Evolutionary conservation across 352 stramenopile species (phyloP), one percentile per base, ranked within the genome.

Genomic region (Globisporangium polare): DNA sequence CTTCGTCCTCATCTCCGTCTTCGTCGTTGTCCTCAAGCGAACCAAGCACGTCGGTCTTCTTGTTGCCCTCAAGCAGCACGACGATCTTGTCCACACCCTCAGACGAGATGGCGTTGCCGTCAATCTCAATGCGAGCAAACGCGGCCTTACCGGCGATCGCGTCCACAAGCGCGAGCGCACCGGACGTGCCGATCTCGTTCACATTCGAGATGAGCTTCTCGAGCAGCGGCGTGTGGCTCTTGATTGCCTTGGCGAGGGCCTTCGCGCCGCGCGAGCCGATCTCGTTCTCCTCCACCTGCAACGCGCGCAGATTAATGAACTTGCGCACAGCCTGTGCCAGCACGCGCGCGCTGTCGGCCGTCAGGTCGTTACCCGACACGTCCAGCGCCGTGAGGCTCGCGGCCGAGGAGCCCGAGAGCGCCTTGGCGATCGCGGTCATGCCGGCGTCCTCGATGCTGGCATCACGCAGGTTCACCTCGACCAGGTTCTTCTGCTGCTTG

Each of bases 241-340:
- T 80, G 64, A 97, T 70, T 5, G 78, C 80, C 43, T 77, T 77
- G 0, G 87, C 89, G 57, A 98, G 80, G 15, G 59, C 49, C 62
- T 81, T 80, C 5, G 88, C 81, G 5, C 93, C 95, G n/a, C 74
- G 83, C 15, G 86, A 95, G 46, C 77, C 86, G 20, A 98, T 84
- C 72, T 98, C 89, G 74, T 98, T 98, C 66, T 98, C 94, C 62
- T 98, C 92, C 29, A 97, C 58, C 53, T 92, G 80, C 37, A 98
- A 69, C 54, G 88, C 74, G 63, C 83, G 86, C 50, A 98, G 71
- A 55, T 68, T 69, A n/a, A 60, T 58, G 17, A 82, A 69, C 45
- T 68, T 68, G 20, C 66, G 62, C 50, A 95, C 58, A 7, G 82
- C 62, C 42, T 68, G 53, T 24, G 77, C 83, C 24, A 96, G 42